Conservation (phyloP, 1,284 basidiomycete genomes). For the Moesziomyces sp. region DNA sequence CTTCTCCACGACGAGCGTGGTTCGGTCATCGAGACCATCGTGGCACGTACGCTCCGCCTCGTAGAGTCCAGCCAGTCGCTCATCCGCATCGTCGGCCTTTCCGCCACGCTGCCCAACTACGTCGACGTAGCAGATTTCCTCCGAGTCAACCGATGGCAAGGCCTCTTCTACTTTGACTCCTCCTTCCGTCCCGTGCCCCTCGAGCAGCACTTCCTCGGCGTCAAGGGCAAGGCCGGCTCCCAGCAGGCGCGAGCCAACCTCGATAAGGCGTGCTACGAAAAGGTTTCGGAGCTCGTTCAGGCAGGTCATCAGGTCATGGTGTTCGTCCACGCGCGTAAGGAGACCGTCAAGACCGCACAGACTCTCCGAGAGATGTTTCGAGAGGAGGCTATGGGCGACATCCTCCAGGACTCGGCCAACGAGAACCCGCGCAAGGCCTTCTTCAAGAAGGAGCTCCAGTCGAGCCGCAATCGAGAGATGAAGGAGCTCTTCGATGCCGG, state of each 20-base stretch:
- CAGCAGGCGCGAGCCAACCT: constrained; percentile 82
- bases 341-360: constrained; percentile 92
- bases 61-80: constrained; percentile 95
- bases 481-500: constrained; percentile 90
- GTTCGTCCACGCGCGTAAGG: constrained; percentile 97
- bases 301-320: constrained; percentile 94
- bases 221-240: constrained; percentile 89
- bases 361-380: constrained; percentile 84
- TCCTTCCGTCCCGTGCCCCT: constrained; percentile 96
- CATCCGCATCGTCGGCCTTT: constrained; percentile 98
- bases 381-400: constrained; percentile 78
- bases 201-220: constrained; percentile 96
- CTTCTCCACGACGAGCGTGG: constrained; percentile 97
- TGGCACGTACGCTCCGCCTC: constrained; percentile 92
- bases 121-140: constrained; percentile 96
- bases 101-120: constrained; percentile 97
- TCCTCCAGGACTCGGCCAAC: constrained; percentile 72
- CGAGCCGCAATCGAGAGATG: constrained; percentile 94
- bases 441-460: constrained; percentile 81
- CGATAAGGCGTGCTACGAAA: constrained; percentile 89
- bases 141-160: constrained; percentile 85
- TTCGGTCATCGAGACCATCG: constrained; percentile 97
- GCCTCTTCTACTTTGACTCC: constrained; percentile 98
- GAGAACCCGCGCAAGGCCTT: constrained; percentile 46
- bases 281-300: constrained; percentile 70